Percentiles rank a stretch among this genome's conserved stretches.
Conservation (phyloP, 192 early-diverging fungal species). For the Entomortierella lignicola region DNA sequence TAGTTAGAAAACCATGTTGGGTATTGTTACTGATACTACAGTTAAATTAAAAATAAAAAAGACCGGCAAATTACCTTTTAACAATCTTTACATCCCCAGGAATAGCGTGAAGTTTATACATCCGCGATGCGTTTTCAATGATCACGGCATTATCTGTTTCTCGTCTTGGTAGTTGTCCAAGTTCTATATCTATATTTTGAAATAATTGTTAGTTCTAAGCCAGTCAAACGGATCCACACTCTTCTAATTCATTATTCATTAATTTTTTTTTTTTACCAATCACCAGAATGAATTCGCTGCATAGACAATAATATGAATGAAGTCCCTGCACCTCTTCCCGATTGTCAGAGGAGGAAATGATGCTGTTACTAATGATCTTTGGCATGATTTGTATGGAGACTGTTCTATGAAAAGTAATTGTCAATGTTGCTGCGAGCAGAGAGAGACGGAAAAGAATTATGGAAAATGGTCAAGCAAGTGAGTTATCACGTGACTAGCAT, state of each 20-base stretch:
- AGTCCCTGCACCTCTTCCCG: constrained; percentile 56
- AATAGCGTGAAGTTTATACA: constrained; percentile 65
- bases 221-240: background rate
- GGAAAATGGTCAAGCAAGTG: too few species aligned
- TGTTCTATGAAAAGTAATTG: background rate
- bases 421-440: too few species aligned
- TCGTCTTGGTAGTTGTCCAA: constrained; percentile 61
- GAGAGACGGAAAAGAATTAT: too few species aligned
- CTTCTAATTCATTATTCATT: background rate
- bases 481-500: too few species aligned
- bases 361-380: constrained; percentile 68
- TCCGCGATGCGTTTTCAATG: constrained; percentile 60
- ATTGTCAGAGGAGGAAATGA: constrained; percentile 68
- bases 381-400: constrained; percentile 54
- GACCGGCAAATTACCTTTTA: constrained; percentile 44
- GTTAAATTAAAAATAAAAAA: background rate
- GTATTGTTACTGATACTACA: background rate
- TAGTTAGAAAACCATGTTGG: too few species aligned
- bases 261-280: constrained; percentile 52
- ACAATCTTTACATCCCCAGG: constrained; percentile 51
- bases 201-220: too few species aligned
- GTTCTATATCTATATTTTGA: constrained; percentile 49
- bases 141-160: constrained; percentile 62
- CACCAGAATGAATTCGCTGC: constrained; percentile 71
- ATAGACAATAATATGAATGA: constrained; percentile 70